Percentiles rank a stretch among this genome's conserved stretches.
Conservation (phyloP, 345 rosid genomes). For the Aegle marmelos region DNA sequence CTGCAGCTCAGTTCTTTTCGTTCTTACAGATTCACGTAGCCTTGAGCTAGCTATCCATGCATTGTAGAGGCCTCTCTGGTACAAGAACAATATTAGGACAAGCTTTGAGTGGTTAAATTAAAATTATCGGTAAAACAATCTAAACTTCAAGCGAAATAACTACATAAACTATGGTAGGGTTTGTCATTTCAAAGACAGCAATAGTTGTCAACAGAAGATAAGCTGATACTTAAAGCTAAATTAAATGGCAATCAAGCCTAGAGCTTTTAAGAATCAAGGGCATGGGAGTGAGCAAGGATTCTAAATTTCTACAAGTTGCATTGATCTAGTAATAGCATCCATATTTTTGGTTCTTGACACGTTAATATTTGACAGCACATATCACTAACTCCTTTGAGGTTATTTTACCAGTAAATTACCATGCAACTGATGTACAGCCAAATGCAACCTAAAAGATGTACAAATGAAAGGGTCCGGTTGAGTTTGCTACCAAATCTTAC, state of each 20-base stretch:
- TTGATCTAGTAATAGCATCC: background rate
- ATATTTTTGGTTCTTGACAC: background rate
- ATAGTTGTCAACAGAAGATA: background rate
- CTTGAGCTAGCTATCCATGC: slow-evolving; percentile 54
- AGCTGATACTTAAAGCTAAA: background rate
- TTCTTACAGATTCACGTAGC: slow-evolving; percentile 68
- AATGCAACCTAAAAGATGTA: background rate
- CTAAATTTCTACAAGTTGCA: background rate
- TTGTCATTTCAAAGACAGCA: background rate
- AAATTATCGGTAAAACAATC: slow-evolving; percentile 8
- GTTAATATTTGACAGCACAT: background rate
- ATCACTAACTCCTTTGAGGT: background rate
- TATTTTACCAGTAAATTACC: background rate
- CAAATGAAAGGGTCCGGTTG: too few relatives aligned
- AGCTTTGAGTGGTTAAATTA: background rate
- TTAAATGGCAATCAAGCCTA: background rate
- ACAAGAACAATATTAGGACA: slow-evolving; percentile 15
- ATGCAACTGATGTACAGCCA: background rate
- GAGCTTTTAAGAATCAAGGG: background rate
- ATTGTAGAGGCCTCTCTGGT: slow-evolving; percentile 64
- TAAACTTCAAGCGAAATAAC: background rate
- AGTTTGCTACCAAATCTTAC: background rate
- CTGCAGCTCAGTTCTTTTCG: slow-evolving; percentile 62
- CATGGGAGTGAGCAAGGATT: background rate
- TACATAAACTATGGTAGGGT: background rate